Base-by-base conservation (phyloP, 192 early-diverging fungal species). In the Umbelopsis sp. region DNA sequence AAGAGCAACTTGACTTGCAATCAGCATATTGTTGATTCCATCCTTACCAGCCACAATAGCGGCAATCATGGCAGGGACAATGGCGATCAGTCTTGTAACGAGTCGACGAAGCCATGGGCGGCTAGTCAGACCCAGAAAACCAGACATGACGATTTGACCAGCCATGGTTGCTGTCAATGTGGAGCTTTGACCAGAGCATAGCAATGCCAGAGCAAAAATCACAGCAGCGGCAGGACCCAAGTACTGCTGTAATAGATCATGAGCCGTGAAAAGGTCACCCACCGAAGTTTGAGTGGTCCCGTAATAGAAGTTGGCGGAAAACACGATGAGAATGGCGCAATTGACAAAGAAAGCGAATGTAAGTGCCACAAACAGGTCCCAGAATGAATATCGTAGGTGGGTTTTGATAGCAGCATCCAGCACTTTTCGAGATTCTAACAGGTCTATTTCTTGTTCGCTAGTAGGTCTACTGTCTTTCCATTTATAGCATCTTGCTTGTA, bases 161-260 rank as follows among this genome's bases (percentile, higher is more conserved):
- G 92, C 92, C 73, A 95, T 75, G n/a, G 93, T 95, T 0, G 91
- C 93, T 1, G 93, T 94, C 30, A 95, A 80, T 10, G 92, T 92
- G 9, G 88, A 89, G 16, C 80, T 85, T 75, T 94, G 92, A 21
- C 93, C 93, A 15, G 92, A 82, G 72, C 86, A 85, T 55, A 95
- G 76, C 23, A 95, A 75, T 9, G 91, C 93, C 11, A 93, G 67
- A 16, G 92, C 91, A 86, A 94, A 95, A 12, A 92, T 53, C 41
- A 82, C 76, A 16, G 83, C 91, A 8, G 92, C 91, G 23, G 81
- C 74, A 15, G 68, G 68, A 12, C 91, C 92, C 12, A 95, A 79
- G 44, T 87, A 78, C 53, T 82, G 61, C 9, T 73, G 65, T 47
- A 95, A 70, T 6, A 93, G 78, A 8, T 71, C 47, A 74, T 88